Conservation (phyloP, 129 eudicot genomes). For the Escallonia herrerae region DNA sequence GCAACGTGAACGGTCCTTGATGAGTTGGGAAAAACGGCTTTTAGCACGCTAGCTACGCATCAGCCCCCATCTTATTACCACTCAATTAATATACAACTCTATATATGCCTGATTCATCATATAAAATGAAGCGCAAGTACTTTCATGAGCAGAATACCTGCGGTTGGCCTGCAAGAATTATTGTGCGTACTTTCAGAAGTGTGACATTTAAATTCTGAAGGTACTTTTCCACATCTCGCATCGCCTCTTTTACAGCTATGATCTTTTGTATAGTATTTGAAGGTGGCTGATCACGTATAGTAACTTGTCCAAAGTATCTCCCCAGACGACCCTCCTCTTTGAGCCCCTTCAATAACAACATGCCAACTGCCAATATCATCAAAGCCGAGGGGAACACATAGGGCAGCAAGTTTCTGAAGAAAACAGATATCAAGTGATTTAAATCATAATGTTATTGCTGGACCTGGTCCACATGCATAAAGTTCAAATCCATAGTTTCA, state of each 20-base stretch:
- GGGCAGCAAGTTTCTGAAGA: constrained; percentile 62
- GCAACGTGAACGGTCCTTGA: no score
- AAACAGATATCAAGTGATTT: background rate
- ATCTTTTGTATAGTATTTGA: constrained; percentile 93
- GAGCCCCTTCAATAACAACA: constrained; percentile 80
- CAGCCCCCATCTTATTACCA: no score
- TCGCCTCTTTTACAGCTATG: constrained; percentile 86
- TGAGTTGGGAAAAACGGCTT: no score
- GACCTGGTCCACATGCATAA: background rate
- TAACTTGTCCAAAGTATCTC: constrained; percentile 77
- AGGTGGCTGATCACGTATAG: constrained; percentile 93
- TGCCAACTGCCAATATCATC: constrained; percentile 63
- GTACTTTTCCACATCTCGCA: constrained; percentile 74
- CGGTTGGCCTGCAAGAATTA: constrained; percentile 91
- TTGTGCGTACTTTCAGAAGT: constrained; percentile 72
- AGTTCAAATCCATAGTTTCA: background rate
- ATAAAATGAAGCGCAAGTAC: no score
- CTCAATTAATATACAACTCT: no score
- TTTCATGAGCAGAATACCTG: constrained; percentile 44
- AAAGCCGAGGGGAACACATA: constrained; percentile 57
- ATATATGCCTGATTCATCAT: no score
- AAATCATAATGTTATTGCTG: background rate
- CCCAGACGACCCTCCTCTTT: constrained; percentile 92
- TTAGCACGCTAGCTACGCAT: no score
- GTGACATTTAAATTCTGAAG: constrained; percentile 74